phyloP scores from a whole-genome alignment of 1,139 yeast species.

The Taphrina flavorubra region DNA sequence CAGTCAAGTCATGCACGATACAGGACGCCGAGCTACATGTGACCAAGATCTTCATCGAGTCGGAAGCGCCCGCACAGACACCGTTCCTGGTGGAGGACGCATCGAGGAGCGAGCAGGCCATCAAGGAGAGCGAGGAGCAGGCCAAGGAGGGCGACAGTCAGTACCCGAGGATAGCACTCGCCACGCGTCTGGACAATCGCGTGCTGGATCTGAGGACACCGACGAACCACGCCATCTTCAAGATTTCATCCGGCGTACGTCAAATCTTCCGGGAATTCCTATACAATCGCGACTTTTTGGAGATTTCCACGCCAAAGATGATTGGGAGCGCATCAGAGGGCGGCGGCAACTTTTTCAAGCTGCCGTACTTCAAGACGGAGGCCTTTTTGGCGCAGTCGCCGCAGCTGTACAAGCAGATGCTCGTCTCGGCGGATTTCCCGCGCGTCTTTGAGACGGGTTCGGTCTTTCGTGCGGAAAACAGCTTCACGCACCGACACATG shows the following conservation, averaged over 20 bases:
- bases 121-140: slow-evolving; percentile 65
- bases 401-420: slow-evolving; percentile 95
- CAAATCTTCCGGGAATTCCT: slow-evolving; percentile 87
- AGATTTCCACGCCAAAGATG: slow-evolving; percentile 93
- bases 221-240: slow-evolving; percentile 96
- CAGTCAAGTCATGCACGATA: slow-evolving; percentile 86
- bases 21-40: slow-evolving; percentile 88
- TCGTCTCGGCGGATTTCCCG: slow-evolving; percentile 97
- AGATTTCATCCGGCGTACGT: slow-evolving; percentile 88
- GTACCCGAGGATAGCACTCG: slow-evolving; percentile 91
- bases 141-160: slow-evolving; percentile 57
- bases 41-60: slow-evolving; percentile 72
- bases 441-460: slow-evolving; percentile 95
- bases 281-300: slow-evolving; percentile 70
- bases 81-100: slow-evolving; percentile 97
- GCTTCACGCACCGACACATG: slow-evolving; percentile 99
- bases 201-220: slow-evolving; percentile 95
- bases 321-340: slow-evolving; percentile 97
- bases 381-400: slow-evolving; percentile 98
- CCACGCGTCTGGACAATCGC: slow-evolving; percentile 92
- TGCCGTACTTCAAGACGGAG: slow-evolving; percentile 86
- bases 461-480: slow-evolving; percentile 98
- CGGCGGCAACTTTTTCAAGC: slow-evolving; percentile 94
- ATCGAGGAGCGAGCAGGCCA: slow-evolving; percentile 85
- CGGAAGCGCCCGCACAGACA: slow-evolving; percentile 88